Percentiles rank a stretch among this genome's conserved stretches.
phyloP scores from a whole-genome alignment of 2,329 filamentous ascomycete genomes.

The Aspergillus nomiae region DNA sequence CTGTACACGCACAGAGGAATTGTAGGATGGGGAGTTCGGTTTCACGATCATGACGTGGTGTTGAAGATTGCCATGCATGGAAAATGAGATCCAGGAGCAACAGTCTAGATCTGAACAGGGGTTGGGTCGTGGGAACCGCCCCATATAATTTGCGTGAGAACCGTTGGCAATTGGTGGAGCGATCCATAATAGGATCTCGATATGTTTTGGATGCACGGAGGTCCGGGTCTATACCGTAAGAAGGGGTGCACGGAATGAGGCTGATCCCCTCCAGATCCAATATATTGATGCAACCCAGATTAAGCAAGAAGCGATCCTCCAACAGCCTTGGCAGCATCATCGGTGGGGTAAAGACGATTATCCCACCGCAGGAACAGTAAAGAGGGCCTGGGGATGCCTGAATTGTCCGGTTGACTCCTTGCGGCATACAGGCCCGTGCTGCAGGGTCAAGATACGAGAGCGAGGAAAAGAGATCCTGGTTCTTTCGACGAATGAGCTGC shows the following conservation, averaged over 20 bases:
- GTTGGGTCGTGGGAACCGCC: neutral
- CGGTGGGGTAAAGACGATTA: slow-evolving; percentile 10
- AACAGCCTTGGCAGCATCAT: slow-evolving; percentile 11
- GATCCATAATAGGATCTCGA: neutral
- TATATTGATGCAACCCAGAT: slow-evolving; percentile 15
- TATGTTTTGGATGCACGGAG: neutral
- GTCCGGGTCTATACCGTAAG: neutral
- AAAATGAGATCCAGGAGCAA: neutral
- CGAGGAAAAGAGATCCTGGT: neutral
- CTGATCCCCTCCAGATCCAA: slow-evolving; percentile 7
- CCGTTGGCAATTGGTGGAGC: neutral
- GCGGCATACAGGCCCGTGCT: slow-evolving; percentile 29
- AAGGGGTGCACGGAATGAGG: neutral
- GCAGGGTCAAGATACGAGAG: slow-evolving; percentile 9
- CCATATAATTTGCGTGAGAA: neutral
- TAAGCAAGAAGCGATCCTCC: neutral
- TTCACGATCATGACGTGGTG: neutral
- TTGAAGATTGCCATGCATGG: neutral
- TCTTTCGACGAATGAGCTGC: neutral
- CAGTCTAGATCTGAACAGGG: neutral
- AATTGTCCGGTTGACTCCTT: slow-evolving; percentile 28
- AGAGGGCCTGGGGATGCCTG: slow-evolving; percentile 19
- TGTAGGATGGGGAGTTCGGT: no score
- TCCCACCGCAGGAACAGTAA: slow-evolving; percentile 16
- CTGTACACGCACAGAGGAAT: neutral